Conservation (phyloP, 2,329 filamentous ascomycete species). For the Claviceps paspali region DNA sequence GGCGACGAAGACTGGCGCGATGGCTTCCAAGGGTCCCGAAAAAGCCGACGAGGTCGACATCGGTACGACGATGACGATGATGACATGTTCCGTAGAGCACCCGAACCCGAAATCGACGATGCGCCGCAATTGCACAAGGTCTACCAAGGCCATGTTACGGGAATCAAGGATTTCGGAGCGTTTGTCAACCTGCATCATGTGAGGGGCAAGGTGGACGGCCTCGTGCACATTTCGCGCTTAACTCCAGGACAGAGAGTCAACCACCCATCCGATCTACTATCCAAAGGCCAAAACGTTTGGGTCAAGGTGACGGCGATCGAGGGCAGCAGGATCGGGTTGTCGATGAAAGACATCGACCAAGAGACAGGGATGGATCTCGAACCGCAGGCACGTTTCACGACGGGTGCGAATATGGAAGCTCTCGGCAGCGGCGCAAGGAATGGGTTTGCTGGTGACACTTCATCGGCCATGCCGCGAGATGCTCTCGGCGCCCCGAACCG, state of each 20-base stretch:
- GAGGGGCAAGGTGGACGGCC: conserved; percentile 73
- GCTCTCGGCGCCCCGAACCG: conserved; percentile 30
- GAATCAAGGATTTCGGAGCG: conserved; percentile 86
- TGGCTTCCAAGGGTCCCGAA: conserved; percentile 16
- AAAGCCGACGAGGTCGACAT: conserved; percentile 21
- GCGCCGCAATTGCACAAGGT: conserved; percentile 69
- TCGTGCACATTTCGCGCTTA: conserved; percentile 88
- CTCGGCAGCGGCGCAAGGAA: conserved; percentile 51
- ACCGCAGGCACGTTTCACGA: conserved; percentile 63
- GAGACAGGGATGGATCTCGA: conserved; percentile 69
- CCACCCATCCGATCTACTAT: conserved; percentile 77
- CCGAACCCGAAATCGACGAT: conserved; percentile 65
- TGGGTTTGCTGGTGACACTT: conserved; percentile 33
- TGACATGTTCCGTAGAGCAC: conserved; percentile 48
- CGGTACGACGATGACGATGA: conserved; percentile 27
- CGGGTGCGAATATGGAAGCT: conserved; percentile 78
- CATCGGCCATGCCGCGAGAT: conserved; percentile 20
- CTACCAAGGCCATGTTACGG: conserved; percentile 80
- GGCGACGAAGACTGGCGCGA: conserved; percentile 32
- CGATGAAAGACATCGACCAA: conserved; percentile 97
- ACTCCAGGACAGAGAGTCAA: conserved; percentile 74
- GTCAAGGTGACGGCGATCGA: conserved; percentile 88
- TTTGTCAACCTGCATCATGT: conserved; percentile 90
- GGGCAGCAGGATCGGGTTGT: conserved; percentile 65
- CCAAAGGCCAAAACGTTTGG: conserved; percentile 69